Evolutionary conservation across 148 eudicot genomes (phyloP).

Genomic region (Rhododendron mucronatum): DNA sequence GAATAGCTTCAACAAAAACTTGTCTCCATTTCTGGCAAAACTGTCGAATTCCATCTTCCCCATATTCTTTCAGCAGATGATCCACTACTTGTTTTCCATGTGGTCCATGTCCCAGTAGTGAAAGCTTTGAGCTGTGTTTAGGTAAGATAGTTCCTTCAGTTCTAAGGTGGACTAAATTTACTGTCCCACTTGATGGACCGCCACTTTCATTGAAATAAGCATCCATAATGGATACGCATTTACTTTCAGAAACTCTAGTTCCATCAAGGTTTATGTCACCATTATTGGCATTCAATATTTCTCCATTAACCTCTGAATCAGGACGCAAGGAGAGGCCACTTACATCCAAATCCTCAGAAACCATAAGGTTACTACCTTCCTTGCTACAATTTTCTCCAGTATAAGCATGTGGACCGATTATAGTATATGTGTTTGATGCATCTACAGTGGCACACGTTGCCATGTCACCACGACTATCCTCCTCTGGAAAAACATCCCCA

Average conservation of each 20-base stretch:
- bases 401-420: conserved; percentile 8
- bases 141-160: conserved; percentile 19
- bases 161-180: conserved; percentile 8
- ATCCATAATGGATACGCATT: conserved; percentile 17
- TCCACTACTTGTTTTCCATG: conserved; percentile 88
- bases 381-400: conserved; percentile 18
- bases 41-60: conserved; percentile 81
- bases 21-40: conserved; percentile 98
- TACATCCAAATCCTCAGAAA: conserved; percentile 20
- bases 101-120: conserved; percentile 96
- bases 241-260: conserved; percentile 18
- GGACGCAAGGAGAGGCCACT: conserved; percentile 13
- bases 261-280: neutral
- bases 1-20: conserved; percentile 78
- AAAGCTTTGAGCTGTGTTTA: conserved; percentile 55
- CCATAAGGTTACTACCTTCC: conserved; percentile 17
- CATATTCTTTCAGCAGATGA: conserved; percentile 52
- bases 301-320: conserved; percentile 15
- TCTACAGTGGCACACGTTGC: conserved; percentile 4
- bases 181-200: conserved; percentile 18
- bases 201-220: conserved; percentile 20
- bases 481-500: conserved; percentile 15
- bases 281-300: conserved; percentile 12
- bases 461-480: conserved; percentile 7
- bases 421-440: conserved; percentile 7